These are phyloP conservation scores for Colletotrichum graminicola DNA, from an alignment of 2,329 filamentous ascomycete genomes.

Conservation along the genomic window DNA sequence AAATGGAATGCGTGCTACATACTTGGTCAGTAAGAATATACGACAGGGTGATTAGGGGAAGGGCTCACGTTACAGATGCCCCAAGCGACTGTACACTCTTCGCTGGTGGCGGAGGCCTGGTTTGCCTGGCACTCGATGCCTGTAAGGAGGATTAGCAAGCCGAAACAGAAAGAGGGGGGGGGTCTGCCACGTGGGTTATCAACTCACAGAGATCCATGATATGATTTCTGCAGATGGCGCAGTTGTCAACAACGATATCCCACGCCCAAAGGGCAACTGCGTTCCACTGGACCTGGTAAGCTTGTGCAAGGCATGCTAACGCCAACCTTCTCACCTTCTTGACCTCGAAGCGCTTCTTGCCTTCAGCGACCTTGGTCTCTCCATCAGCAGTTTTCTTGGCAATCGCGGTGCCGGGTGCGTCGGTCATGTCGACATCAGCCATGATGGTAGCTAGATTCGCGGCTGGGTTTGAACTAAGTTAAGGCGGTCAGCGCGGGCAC, in stretches of 20 bases:
- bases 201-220: conserved; percentile 97
- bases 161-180: not conserved
- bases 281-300: conserved; percentile 80
- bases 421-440: conserved; percentile 98
- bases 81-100: conserved; percentile 99
- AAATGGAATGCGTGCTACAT: conserved; percentile 97
- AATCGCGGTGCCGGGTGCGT: conserved; percentile 72
- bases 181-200: too few species aligned
- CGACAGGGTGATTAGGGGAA: not conserved
- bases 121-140: conserved; percentile 99
- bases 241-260: conserved; percentile 99
- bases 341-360: conserved; percentile 96
- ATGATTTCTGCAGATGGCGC: conserved; percentile 98
- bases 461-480: conserved; percentile 1
- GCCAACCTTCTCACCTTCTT: conserved; percentile 80
- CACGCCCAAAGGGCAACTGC: conserved; percentile 98
- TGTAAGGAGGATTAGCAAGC: conserved; percentile 50
- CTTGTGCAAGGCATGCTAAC: not conserved
- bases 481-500: conserved; percentile 6
- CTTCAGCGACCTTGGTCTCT: conserved; percentile 68
- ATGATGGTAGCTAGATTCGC: conserved; percentile 61
- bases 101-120: conserved; percentile 95
- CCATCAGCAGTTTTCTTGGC: conserved; percentile 66
- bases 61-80: conserved; percentile 96
- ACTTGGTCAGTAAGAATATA: conserved; percentile 17